These are phyloP conservation scores for Alnus glutinosa DNA, from an alignment of 306 rosid genomes.

Conservation along the genomic window DNA sequence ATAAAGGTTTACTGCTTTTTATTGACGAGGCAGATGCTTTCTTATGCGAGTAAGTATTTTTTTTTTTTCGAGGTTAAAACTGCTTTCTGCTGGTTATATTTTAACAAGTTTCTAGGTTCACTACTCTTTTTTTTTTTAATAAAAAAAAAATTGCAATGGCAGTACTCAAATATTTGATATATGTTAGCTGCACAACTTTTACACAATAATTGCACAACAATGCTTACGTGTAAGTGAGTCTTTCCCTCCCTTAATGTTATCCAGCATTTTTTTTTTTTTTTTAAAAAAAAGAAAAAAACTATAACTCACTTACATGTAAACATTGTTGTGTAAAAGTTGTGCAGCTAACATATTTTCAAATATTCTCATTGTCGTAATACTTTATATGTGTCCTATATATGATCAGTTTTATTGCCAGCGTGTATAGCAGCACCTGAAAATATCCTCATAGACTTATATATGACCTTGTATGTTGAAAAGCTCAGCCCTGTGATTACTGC, in stretches of 20 bases:
- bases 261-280: no score
- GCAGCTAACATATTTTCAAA: no score
- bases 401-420: not conserved
- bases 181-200: no score
- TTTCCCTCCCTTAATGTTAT: no score
- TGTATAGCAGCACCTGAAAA: not conserved
- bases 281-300: no score
- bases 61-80: not conserved
- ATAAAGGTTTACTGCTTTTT: slow-evolving; percentile 86
- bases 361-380: not conserved
- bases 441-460: not conserved
- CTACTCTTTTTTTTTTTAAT: not conserved
- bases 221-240: no score
- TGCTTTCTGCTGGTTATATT: not conserved
- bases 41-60: slow-evolving; percentile 89
- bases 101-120: not conserved
- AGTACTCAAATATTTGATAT: no score
- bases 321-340: no score
- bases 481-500: not conserved
- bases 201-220: no score
- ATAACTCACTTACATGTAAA: no score
- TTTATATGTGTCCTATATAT: not conserved
- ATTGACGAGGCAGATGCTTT: slow-evolving; percentile 99
- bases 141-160: not conserved
- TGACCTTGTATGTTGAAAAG: not conserved